These are phyloP conservation scores for Erysimum cheiri DNA, from an alignment of 441 rosid species.

Conservation along the genomic window DNA sequence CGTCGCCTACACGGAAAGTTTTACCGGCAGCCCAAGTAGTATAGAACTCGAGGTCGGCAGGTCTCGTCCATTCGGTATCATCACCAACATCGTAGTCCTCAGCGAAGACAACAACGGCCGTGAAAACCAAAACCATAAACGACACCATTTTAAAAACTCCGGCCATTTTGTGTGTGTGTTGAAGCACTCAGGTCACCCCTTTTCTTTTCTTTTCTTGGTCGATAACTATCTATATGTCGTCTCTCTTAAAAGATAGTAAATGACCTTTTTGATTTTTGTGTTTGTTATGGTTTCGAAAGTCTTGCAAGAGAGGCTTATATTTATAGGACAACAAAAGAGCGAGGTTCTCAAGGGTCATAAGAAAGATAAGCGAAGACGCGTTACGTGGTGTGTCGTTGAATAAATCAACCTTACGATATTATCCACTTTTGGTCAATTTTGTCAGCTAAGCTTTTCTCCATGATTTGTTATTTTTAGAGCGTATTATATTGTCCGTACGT, in stretches of 20 bases:
- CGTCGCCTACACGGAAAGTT: slow-evolving; percentile 45
- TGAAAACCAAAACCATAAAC: slow-evolving; percentile 37
- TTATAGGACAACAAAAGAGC: slow-evolving; percentile 22
- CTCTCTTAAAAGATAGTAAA: neutral
- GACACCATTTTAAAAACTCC: slow-evolving; percentile 32
- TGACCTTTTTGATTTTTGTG: slow-evolving; percentile 16
- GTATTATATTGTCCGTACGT: neutral
- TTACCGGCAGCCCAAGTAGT: slow-evolving; percentile 38
- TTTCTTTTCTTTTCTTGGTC: slow-evolving; percentile 3
- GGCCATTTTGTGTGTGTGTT: slow-evolving; percentile 42
- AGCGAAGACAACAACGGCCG: slow-evolving; percentile 31
- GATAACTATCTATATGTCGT: neutral
- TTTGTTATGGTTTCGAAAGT: slow-evolving; percentile 27
- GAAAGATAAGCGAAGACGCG: slow-evolving; percentile 31
- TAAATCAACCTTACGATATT: slow-evolving; percentile 13
- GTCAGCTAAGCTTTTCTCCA: neutral
- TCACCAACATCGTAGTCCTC: slow-evolving; percentile 48
- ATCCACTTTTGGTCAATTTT: slow-evolving; percentile 32
- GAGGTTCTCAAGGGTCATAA: slow-evolving; percentile 24
- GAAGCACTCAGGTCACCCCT: slow-evolving; percentile 42
- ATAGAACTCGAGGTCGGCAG: slow-evolving; percentile 25
- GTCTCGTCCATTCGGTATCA: slow-evolving; percentile 43
- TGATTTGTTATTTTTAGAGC: slow-evolving; percentile 15
- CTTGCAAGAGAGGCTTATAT: slow-evolving; percentile 23
- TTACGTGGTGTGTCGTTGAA: slow-evolving; percentile 31